These are phyloP conservation scores for Rhodotorula sphaerocarpa DNA, from an alignment of 768 basidiomycete species.

Conservation along the genomic window DNA sequence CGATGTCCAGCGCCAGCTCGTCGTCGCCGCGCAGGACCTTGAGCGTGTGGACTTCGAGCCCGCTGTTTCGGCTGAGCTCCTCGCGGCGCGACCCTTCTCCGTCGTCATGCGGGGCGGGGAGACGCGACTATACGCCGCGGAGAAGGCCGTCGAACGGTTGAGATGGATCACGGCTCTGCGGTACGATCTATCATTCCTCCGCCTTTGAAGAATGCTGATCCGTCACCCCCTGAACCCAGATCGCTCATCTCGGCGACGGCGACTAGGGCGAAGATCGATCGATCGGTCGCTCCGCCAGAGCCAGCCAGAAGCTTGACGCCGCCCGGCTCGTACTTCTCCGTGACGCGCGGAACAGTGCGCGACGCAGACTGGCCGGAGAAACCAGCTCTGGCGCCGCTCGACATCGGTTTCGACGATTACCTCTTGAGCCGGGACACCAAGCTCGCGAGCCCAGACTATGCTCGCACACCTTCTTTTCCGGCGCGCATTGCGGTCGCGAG, in stretches of 20 bases:
- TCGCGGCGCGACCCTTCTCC: conserved; percentile 1
- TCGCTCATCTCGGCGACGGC: too few species aligned
- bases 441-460: too few species aligned
- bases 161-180: conserved; percentile 13
- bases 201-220: too few species aligned
- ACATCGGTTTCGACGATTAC: neutral
- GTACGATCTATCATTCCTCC: neutral
- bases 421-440: too few species aligned
- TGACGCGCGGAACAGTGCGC: neutral
- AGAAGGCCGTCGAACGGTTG: conserved; percentile 1
- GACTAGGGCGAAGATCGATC: too few species aligned
- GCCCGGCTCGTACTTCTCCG: conserved; percentile 8
- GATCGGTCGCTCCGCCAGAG: neutral
- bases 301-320: neutral
- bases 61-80: neutral
- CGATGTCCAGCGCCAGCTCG: neutral
- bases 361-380: neutral
- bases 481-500: too few species aligned
- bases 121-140: neutral
- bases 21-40: too few species aligned
- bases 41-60: too few species aligned
- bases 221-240: too few species aligned
- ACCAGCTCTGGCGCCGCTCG: neutral
- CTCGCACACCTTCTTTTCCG: too few species aligned
- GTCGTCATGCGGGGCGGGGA: conserved; percentile 12